These are phyloP conservation scores for Cryptococcus jaspeensis DNA, from an alignment of 1,284 basidiomycete species.

Conservation along the genomic window DNA sequence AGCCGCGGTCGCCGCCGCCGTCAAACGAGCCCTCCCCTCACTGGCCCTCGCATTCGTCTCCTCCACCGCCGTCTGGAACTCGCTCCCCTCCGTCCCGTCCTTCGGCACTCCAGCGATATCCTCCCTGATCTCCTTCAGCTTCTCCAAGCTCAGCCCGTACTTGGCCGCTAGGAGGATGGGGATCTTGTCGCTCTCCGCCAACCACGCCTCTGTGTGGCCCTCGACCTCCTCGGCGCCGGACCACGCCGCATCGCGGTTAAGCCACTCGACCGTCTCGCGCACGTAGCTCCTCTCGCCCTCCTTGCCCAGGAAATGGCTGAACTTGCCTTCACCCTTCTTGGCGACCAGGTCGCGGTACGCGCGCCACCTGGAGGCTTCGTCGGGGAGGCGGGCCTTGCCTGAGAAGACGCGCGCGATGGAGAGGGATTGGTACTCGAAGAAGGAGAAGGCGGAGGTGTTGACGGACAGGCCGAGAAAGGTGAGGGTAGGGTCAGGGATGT, in stretches of 20 bases:
- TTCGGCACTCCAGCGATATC: neutral
- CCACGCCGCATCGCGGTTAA: constrained; percentile 30
- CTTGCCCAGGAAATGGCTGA: constrained; percentile 30
- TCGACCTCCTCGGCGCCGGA: constrained; percentile 23
- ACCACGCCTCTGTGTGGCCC: constrained; percentile 30
- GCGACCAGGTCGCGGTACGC: constrained; percentile 17
- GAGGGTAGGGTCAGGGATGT: constrained; percentile 58
- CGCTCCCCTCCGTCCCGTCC: constrained; percentile 1
- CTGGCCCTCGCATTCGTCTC: constrained; percentile 13
- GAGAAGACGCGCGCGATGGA: constrained; percentile 30
- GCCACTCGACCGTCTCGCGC: constrained; percentile 33
- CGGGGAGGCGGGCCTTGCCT: constrained; percentile 30
- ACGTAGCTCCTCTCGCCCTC: constrained; percentile 34
- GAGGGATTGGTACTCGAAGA: constrained; percentile 40
- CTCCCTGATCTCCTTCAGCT: constrained; percentile 1
- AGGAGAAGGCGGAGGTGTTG: constrained; percentile 36
- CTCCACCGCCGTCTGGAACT: constrained; percentile 9
- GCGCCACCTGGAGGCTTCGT: constrained; percentile 5
- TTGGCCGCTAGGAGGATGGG: constrained; percentile 12
- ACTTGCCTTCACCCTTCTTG: constrained; percentile 28
- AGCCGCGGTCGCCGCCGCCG: neutral
- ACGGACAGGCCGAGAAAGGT: constrained; percentile 46
- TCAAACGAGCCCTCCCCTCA: constrained; percentile 9
- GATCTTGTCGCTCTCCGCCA: constrained; percentile 22
- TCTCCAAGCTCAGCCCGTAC: constrained; percentile 17